Evolutionary conservation across 1,139 yeast species (phyloP), one percentile per base, ranked within the genome.

Genomic region (Hyphopichia fennica): DNA sequence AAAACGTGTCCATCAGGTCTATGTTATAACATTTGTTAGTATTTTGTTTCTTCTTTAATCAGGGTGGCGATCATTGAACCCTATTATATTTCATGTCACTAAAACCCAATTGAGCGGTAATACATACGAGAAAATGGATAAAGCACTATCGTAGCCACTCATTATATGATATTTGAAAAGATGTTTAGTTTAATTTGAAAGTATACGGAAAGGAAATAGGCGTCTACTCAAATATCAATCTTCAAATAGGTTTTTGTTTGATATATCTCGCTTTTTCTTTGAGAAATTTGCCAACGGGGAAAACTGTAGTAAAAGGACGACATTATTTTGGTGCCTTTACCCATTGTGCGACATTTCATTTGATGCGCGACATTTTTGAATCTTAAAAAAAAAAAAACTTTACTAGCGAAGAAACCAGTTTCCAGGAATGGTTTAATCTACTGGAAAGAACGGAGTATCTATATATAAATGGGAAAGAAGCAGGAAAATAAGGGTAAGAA

Each of bases 61-160:
- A 16, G 34, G 25, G 35, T 33, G 35, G 35, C 35, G 35, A 33
- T 16, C 22, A 17, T 17, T 31, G 4, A 14, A 29, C 13, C 32
- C 13, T 15, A 15, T 7, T 15, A 9, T 10, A 7, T 16, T 11
- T 7, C 34, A 5, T 6, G 19, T 18, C 6, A 32, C 11, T 14
- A 32, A 15, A 11, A 15, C 27, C 16, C 31, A 28, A 35, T 35
- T 27, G 38, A 13, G 7, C 25, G 14, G 16, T 29, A 8, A 18
- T 35, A 81, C 91, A 58, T 81, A 86, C 87, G 96, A 89, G 72
- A 93, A 93, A 66, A 93, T 95, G 46, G 98, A 91, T 60, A 93
- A 81, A 47, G 99, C 99, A 79, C 99, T 84, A 70, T 93, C 99
- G 96, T 93, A 93, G 49, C 99, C 98, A 78, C 97, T 88, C 99